Evolutionary conservation across 2,329 filamentous ascomycete genomes (phyloP), one percentile per base, ranked within the genome.

Genomic region (Calonectria pauciramosa): DNA sequence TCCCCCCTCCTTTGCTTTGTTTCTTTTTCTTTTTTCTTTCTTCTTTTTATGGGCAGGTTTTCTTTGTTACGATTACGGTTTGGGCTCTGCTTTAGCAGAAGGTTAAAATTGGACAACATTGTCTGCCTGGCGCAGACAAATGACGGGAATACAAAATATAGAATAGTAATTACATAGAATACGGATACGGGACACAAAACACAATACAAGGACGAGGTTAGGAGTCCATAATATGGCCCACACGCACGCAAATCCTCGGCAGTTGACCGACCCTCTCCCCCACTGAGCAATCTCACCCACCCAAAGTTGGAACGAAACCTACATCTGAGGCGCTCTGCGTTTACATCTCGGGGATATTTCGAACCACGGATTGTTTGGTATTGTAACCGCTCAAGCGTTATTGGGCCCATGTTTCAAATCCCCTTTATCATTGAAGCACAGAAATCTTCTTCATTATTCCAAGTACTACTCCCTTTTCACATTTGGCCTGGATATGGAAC

Each of bases 211-310:
- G n/a, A 38, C 34, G 14, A 18, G 14, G 13, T 60, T 38, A n/a
- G 84, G 83, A 70, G 85, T 84, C 75, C 60, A 82, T 9, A 76
- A 82, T 51, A 83, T 84, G 13, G 81, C 84, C 70, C 84, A 44
- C 85, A 51, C 78, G 78, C 9, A 67, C 80, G 56, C 72, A 81
- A 26, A 77, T 75, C 28, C 68, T 84, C 14, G 73, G 44, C 44
- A 47, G 20, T 47, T 20, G 18, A n/a, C 16, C 41, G 16, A 9
- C 18, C 41, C 41, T 41, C 18, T 9, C 16, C 18, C 11, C 20
- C 18, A 8, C 41, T 44, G 38, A 38, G 36, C 36, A 38, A 38
- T 20, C 38, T 16, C 38, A 20, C 41, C 18, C 18, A 13, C 44
- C 41, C 41, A 47, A n/a, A 23, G n/a, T 47, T 47, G 44, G 44